Conservation (phyloP, 2,329 filamentous ascomycete genomes). For the Aureobasidium lini region DNA sequence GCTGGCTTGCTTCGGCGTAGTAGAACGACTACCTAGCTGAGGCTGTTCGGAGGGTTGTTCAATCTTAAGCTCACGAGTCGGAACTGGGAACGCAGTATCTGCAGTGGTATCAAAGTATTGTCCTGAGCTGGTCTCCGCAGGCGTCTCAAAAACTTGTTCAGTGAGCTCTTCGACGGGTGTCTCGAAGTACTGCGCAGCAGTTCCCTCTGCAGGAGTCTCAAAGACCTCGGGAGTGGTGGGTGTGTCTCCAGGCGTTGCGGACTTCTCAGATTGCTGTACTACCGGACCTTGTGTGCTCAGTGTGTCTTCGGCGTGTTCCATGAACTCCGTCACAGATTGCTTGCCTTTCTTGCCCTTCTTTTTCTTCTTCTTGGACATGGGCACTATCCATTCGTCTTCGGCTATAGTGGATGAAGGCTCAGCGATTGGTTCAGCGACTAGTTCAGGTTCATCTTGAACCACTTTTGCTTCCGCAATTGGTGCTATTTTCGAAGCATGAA, state of each 20-base stretch:
- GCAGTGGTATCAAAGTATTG: not conserved
- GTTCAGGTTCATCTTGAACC: not conserved
- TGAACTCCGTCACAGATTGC: not conserved
- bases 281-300: not conserved
- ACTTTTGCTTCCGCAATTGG: too few species aligned
- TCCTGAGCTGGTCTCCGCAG: not conserved
- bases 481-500: not conserved
- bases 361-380: slow-evolving; percentile 19
- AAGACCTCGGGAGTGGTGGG: not conserved
- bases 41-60: not conserved
- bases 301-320: not conserved
- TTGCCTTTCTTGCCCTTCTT: slow-evolving; percentile 22
- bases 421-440: not conserved
- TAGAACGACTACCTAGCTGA: not conserved
- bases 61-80: too few species aligned
- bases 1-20: not conserved
- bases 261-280: not conserved
- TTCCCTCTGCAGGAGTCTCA: slow-evolving; percentile 1
- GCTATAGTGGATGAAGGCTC: not conserved
- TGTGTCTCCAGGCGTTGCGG: not conserved
- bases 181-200: not conserved
- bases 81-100: not conserved
- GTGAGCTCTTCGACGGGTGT: not conserved
- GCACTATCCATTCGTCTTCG: slow-evolving; percentile 9
- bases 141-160: not conserved